Evolutionary conservation across 768 basidiomycete species (phyloP).

Genomic region (Leccinum incarnatum): DNA sequence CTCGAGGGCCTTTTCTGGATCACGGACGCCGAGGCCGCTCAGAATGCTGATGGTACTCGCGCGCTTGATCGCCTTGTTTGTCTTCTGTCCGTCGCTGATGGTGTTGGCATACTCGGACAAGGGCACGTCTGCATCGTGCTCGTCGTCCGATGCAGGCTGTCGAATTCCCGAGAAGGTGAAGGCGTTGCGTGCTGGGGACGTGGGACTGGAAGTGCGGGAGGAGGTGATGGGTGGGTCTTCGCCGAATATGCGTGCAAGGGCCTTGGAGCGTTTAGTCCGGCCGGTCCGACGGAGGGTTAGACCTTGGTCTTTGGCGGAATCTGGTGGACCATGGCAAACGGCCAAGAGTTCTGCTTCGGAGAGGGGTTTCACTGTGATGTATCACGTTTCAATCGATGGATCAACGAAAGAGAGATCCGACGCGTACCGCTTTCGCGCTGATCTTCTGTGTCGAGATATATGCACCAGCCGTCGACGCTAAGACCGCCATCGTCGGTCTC

Average conservation of each 20-base stretch:
- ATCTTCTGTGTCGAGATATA: constrained; percentile 64
- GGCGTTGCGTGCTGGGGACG: constrained; percentile 25
- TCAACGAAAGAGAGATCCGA: not conserved
- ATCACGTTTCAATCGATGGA: not conserved
- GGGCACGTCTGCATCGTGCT: constrained; percentile 34
- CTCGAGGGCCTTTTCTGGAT: constrained; percentile 67
- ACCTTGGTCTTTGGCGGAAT: constrained; percentile 76
- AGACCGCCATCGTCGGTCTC: constrained; percentile 73
- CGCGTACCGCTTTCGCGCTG: constrained; percentile 51
- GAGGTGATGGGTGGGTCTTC: constrained; percentile 37
- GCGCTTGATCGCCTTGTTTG: constrained; percentile 52
- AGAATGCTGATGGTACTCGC: constrained; percentile 95
- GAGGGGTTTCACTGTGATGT: constrained; percentile 59
- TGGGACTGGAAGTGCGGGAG: constrained; percentile 34
- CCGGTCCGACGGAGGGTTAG: constrained; percentile 65
- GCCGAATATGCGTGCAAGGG: constrained; percentile 46
- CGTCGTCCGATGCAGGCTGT: constrained; percentile 31
- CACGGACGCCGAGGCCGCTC: constrained; percentile 86
- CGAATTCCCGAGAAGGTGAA: constrained; percentile 14
- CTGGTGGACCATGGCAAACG: constrained; percentile 79
- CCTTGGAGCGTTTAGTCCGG: constrained; percentile 39
- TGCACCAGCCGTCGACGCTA: constrained; percentile 86
- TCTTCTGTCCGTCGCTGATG: constrained; percentile 26
- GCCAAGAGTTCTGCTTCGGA: constrained; percentile 78
- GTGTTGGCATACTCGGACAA: constrained; percentile 33